Evolutionary conservation across 371 early-diverging fungal species (phyloP).

Genomic region (Mortierella polycephala): DNA sequence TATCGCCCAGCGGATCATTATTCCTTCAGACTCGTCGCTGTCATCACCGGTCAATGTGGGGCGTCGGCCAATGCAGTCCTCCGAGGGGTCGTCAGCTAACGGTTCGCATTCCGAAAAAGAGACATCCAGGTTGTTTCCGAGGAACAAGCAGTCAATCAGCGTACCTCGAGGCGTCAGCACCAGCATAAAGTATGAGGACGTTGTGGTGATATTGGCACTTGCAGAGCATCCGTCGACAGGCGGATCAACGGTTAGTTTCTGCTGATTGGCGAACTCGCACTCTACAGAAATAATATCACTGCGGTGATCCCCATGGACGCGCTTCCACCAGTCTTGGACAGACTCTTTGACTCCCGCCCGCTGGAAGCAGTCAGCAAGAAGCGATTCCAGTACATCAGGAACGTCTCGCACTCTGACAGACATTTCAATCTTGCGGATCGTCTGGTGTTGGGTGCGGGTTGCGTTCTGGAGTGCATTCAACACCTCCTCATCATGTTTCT

Average conservation of each 20-base stretch:
- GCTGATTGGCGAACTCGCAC: conserved; percentile 3
- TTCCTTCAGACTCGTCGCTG: background rate
- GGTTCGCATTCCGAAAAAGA: conserved; percentile 13
- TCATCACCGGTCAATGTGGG: background rate
- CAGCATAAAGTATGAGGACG: conserved; percentile 9
- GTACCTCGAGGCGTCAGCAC: conserved; percentile 4
- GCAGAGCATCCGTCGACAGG: background rate
- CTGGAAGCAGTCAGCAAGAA: conserved; percentile 13
- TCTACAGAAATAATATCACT: conserved; percentile 12
- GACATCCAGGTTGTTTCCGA: conserved; percentile 6
- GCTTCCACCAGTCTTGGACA: conserved; percentile 9
- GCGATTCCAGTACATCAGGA: background rate
- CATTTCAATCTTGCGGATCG: conserved; percentile 7
- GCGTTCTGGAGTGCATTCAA: conserved; percentile 12
- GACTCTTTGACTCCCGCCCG: conserved; percentile 14
- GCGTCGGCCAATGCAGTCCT: background rate
- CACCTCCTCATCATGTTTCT: conserved; percentile 1
- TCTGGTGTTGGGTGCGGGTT: conserved; percentile 1
- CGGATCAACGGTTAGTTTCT: background rate
- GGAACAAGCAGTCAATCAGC: conserved; percentile 11
- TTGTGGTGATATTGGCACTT: conserved; percentile 2
- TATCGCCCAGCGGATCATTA: conserved; percentile 6
- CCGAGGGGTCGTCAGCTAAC: background rate
- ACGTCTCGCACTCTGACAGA: conserved; percentile 6
- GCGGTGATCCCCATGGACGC: background rate